phyloP scores from a whole-genome alignment of 495 filamentous ascomycete species.

The Lasiosphaeria miniovina region DNA sequence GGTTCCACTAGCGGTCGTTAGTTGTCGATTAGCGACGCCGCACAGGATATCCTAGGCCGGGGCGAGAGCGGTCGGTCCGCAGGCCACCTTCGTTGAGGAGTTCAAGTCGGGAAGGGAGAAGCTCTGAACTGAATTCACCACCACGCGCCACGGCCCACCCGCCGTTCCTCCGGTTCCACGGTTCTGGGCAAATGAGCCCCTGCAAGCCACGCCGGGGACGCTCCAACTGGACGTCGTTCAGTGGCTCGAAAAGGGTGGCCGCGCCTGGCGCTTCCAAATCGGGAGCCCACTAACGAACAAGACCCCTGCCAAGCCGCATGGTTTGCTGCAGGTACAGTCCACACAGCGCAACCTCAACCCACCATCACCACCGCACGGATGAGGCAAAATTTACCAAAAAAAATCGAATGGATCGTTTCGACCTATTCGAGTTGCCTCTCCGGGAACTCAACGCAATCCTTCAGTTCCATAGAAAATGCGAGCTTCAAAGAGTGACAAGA shows the following conservation, averaged over 20 bases:
- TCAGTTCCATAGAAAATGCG: no score
- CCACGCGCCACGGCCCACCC: conserved; percentile 1
- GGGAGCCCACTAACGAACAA: neutral
- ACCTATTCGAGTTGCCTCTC: neutral
- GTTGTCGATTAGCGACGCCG: conserved; percentile 26
- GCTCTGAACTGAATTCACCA: neutral
- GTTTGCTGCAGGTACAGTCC: conserved; percentile 25
- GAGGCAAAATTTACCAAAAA: neutral
- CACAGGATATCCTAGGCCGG: no score
- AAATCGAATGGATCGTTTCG: neutral
- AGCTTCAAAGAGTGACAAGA: no score
- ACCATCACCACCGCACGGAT: conserved; percentile 4
- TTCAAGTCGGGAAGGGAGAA: no score
- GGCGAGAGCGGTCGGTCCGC: no score
- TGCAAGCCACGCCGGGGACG: conserved; percentile 17
- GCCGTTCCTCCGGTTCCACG: conserved; percentile 17
- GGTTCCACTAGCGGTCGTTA: conserved; percentile 19
- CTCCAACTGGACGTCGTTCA: conserved; percentile 28
- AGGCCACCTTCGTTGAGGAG: no score
- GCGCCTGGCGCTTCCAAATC: neutral
- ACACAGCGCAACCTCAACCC: conserved; percentile 19
- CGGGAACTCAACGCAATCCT: no score
- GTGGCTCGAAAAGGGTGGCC: conserved; percentile 20
- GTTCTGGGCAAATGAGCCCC: conserved; percentile 21
- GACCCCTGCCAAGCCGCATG: conserved; percentile 15